These are phyloP conservation scores for Sanghuangporus sanghuang DNA, from an alignment of 1,284 basidiomycete genomes.

Conservation along the genomic window DNA sequence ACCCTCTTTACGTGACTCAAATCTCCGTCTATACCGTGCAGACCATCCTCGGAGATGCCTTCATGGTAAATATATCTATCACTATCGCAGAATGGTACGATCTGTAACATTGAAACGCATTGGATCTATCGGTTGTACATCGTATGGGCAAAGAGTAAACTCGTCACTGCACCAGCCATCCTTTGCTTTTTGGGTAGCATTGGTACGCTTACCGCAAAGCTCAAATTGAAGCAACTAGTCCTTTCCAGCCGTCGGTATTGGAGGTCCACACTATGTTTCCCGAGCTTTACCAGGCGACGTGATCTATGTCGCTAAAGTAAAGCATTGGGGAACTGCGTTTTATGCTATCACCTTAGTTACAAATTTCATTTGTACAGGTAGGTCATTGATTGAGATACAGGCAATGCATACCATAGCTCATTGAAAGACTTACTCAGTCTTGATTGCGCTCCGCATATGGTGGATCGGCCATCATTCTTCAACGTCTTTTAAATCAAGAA, in stretches of 20 bases:
- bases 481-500: background rate
- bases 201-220: background rate
- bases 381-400: background rate
- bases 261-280: background rate
- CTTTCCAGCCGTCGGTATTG: conserved; percentile 11
- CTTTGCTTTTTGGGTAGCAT: conserved; percentile 10
- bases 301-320: conserved; percentile 4
- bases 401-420: background rate
- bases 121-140: conserved; percentile 11
- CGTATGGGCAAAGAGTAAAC: conserved; percentile 4
- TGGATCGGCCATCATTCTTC: background rate
- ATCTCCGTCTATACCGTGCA: conserved; percentile 29
- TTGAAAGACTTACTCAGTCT: background rate
- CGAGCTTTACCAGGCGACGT: background rate
- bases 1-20: conserved; percentile 25
- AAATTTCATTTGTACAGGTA: conserved; percentile 8
- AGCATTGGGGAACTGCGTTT: conserved; percentile 11
- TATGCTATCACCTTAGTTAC: conserved; percentile 12
- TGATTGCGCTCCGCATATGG: conserved; percentile 12
- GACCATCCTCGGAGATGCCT: conserved; percentile 30
- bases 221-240: background rate
- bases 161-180: background rate
- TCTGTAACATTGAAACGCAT: background rate
- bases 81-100: background rate
- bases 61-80: conserved; percentile 23